Percentiles rank a stretch among this genome's conserved stretches.
These are phyloP conservation scores for Eleusine coracana DNA, from an alignment of 176 grass and related monocot genomes.

Conservation along the genomic window DNA sequence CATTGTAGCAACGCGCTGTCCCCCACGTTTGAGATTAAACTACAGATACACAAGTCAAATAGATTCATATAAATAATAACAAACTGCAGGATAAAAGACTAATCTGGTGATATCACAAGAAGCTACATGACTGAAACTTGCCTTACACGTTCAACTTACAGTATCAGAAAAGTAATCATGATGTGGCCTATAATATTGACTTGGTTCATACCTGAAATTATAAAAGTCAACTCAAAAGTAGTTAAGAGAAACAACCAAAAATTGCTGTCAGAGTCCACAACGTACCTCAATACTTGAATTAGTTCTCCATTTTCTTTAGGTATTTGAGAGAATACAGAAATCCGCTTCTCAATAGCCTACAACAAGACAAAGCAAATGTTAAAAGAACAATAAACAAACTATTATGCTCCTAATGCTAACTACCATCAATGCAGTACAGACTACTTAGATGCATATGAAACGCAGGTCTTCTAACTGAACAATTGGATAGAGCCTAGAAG, in stretches of 20 bases:
- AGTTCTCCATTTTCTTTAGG: slow-evolving; percentile 91
- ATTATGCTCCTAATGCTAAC: neutral
- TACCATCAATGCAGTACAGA: neutral
- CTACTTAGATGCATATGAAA: slow-evolving; percentile 9
- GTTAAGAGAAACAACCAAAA: neutral
- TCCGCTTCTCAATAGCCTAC: slow-evolving; percentile 87
- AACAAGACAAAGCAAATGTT: slow-evolving; percentile 28
- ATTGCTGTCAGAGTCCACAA: neutral
- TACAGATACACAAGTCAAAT: slow-evolving; percentile 44
- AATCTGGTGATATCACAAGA: slow-evolving; percentile 12
- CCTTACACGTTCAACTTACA: slow-evolving; percentile 61
- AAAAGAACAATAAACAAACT: slow-evolving; percentile 11
- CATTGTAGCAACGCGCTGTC: slow-evolving; percentile 92
- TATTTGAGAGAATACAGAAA: slow-evolving; percentile 89
- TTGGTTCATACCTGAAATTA: slow-evolving; percentile 76
- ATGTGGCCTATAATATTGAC: slow-evolving; percentile 79
- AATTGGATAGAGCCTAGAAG: neutral
- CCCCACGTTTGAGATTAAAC: slow-evolving; percentile 82
- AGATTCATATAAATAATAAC: slow-evolving; percentile 11
- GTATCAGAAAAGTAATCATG: slow-evolving; percentile 93
- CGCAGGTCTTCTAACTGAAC: neutral
- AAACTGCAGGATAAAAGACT: neutral
- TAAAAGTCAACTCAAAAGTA: slow-evolving; percentile 26
- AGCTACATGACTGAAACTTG: slow-evolving; percentile 22
- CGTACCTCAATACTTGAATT: slow-evolving; percentile 84